Evolutionary conservation across 345 rosid species (phyloP).

Genomic region (Acer negundo): DNA sequence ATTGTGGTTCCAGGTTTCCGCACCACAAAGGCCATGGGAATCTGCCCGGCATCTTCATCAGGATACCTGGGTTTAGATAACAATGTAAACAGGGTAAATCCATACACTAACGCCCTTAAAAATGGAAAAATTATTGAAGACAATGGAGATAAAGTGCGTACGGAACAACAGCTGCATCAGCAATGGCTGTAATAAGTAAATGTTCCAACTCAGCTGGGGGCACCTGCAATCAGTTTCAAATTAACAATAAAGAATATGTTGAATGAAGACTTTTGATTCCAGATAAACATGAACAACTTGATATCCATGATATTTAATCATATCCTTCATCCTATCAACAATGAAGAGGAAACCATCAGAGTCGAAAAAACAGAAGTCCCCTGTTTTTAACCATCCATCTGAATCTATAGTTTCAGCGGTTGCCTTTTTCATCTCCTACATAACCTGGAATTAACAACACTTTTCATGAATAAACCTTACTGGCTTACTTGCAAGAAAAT

Average conservation of each 20-base stretch:
- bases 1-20: slow-evolving; percentile 68
- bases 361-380: slow-evolving; percentile 85
- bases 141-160: slow-evolving; percentile 32
- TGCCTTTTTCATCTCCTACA: slow-evolving; percentile 74
- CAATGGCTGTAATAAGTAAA: slow-evolving; percentile 65
- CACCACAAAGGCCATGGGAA: slow-evolving; percentile 93
- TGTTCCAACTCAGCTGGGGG: slow-evolving; percentile 94
- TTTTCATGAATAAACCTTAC: background rate
- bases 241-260: background rate
- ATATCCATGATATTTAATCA: slow-evolving; percentile 85
- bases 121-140: background rate
- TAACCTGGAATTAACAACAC: slow-evolving; percentile 55
- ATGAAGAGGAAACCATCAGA: slow-evolving; percentile 62
- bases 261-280: background rate
- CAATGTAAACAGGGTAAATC: background rate
- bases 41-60: slow-evolving; percentile 87
- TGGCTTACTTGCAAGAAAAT: too few species aligned
- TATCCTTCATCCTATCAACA: slow-evolving; percentile 83
- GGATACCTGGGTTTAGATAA: slow-evolving; percentile 54
- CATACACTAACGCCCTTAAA: background rate
- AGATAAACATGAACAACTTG: slow-evolving; percentile 48
- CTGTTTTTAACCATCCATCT: slow-evolving; percentile 93
- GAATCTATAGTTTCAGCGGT: slow-evolving; percentile 70
- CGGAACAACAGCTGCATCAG: slow-evolving; percentile 92
- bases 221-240: slow-evolving; percentile 45